Evolutionary conservation across 2,329 filamentous ascomycete species (phyloP), one percentile per base, ranked within the genome.

Genomic region (Botryosphaeria dothidea): DNA sequence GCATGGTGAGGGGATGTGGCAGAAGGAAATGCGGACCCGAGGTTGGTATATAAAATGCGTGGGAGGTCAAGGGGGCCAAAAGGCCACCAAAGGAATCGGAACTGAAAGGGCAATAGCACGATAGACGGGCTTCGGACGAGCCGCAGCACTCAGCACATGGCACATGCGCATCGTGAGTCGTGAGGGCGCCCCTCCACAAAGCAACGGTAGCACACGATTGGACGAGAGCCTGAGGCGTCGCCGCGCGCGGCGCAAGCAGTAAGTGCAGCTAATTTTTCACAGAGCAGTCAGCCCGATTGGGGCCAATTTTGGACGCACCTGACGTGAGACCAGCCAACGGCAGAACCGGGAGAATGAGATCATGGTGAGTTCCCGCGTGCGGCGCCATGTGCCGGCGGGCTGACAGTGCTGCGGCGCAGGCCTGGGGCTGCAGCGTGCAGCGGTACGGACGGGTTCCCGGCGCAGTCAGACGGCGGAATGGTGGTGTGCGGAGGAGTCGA

Each of bases 251-350:
- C 36, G 52, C 52, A 57, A 34, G 15, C 52, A 36, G 29, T 19
- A 13, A 54, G 15, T 17, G 52, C 36, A 31, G 51, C 51, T 56
- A 54, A 36, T 19, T 23, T 54, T 15, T 36, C 15, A 4, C n/a
- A 21, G 27, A 36, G 8, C 3, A 29, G 15, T 56, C 51, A 41
- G 36, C 6, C 34, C 29, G 52, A 41, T 57, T 23, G 52, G 52
- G 52, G 36, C 52, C 52, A 57, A 27, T 25, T 25, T 41, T 57
- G 52, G 52, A 7, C 9, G 38, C 21, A 27, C 52, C 52, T 57
- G 52, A 57, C 52, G 52, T 57, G 52, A 57, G 52, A 57, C 52
- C 15, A 13, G 21, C 31, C 52, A 57, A 43, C 52, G 34, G 52
- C 52, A 57, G 52, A 5, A 11, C 31, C 52, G 36, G 21, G 19